Conservation (phyloP, 306 rosid species). For the Ormosia emarginata region DNA sequence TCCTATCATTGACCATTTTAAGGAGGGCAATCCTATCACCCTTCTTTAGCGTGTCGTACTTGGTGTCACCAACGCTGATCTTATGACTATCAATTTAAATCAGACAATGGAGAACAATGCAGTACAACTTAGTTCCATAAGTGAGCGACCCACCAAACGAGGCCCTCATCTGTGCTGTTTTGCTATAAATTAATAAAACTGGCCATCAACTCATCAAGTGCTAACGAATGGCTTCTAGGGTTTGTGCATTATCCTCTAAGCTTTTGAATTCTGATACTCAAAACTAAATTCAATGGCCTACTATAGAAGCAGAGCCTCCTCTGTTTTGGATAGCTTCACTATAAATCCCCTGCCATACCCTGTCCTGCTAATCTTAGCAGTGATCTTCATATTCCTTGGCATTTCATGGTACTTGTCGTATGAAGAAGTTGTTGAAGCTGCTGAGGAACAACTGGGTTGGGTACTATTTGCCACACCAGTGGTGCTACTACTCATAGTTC, state of each 20-base stretch:
- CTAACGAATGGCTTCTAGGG: background rate
- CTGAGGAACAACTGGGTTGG: slow-evolving; percentile 55
- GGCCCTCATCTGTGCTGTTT: background rate
- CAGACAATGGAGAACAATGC: background rate
- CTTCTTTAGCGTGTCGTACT: background rate
- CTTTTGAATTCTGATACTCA: background rate
- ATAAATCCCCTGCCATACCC: slow-evolving; percentile 72
- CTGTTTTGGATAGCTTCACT: slow-evolving; percentile 55
- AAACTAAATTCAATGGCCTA: slow-evolving; percentile 29
- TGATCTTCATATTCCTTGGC: slow-evolving; percentile 54
- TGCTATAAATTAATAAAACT: slow-evolving; percentile 7
- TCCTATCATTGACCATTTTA: background rate
- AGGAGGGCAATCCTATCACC: background rate
- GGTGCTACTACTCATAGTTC: slow-evolving; percentile 41
- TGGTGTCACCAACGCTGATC: background rate
- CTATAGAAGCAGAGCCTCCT: slow-evolving; percentile 44
- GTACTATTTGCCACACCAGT: slow-evolving; percentile 53
- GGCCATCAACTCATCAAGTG: background rate
- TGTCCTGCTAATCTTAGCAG: slow-evolving; percentile 56
- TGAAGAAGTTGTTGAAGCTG: slow-evolving; percentile 57
- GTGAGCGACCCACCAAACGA: background rate
- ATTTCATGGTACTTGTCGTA: slow-evolving; percentile 59
- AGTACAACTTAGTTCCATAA: background rate
- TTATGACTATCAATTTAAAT: background rate
- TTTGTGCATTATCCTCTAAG: background rate